Conservation (phyloP, 306 rosid species). For the Quercus robur region DNA sequence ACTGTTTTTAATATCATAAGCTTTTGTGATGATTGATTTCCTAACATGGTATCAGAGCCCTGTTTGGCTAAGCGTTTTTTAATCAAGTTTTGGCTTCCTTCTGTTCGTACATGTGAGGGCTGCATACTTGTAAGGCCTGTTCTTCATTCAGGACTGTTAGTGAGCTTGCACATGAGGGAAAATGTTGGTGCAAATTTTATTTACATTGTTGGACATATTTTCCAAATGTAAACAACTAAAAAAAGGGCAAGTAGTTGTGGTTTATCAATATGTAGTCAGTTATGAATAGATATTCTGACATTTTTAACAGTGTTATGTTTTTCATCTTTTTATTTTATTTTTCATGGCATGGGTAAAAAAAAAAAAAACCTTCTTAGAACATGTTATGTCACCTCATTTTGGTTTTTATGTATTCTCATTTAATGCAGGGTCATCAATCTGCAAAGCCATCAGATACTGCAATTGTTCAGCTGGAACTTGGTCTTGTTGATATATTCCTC, state of each 20-base stretch:
- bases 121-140: not conserved
- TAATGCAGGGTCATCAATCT: slow-evolving; percentile 50
- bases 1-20: not conserved
- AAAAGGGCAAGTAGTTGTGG: not conserved
- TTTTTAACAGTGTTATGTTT: slow-evolving; percentile 2
- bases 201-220: not conserved
- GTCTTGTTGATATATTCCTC: slow-evolving; percentile 88
- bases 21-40: not conserved
- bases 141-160: not conserved
- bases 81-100: not conserved
- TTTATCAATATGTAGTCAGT: slow-evolving; percentile 11
- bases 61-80: not conserved
- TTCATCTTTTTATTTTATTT: not conserved
- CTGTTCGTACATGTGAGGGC: not conserved
- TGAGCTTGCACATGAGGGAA: too few species aligned
- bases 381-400: not conserved
- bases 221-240: too few species aligned
- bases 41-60: not conserved
- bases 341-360: not conserved
- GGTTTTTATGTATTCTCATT: slow-evolving; percentile 1
- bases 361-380: too few species aligned
- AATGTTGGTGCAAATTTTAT: not conserved
- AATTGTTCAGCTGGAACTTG: slow-evolving; percentile 72
- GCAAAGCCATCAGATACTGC: slow-evolving; percentile 48
- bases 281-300: slow-evolving; percentile 18